Percentiles rank a stretch among this genome's conserved stretches.
phyloP scores from a whole-genome alignment of 1,284 basidiomycete genomes.

The Sphagnurus paluster region DNA sequence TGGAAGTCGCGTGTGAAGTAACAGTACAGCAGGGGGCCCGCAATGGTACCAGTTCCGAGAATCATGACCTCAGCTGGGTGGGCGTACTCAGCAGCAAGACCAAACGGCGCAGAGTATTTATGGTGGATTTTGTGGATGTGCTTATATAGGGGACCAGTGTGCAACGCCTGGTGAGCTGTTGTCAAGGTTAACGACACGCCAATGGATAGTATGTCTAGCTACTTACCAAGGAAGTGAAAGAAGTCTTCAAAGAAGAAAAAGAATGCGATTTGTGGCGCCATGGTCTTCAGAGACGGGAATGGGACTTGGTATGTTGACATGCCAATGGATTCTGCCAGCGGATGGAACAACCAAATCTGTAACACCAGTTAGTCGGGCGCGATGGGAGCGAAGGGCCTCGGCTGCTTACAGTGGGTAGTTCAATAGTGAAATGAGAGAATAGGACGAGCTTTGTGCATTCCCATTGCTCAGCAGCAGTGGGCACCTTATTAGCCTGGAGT shows the following conservation, averaged over 20 bases:
- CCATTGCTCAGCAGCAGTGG: constrained; percentile 87
- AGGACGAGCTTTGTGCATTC: constrained; percentile 95
- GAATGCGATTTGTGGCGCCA: constrained; percentile 80
- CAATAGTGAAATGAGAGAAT: constrained; percentile 95
- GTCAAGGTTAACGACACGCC: constrained; percentile 18
- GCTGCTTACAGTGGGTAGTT: constrained; percentile 76
- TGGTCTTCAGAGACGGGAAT: constrained; percentile 73
- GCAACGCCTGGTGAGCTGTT: constrained; percentile 85
- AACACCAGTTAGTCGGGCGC: background rate
- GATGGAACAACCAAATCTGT: constrained; percentile 97
- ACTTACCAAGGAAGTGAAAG: constrained; percentile 80
- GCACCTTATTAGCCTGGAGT: constrained; percentile 85
- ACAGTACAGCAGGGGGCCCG: constrained; percentile 87
- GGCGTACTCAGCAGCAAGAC: constrained; percentile 96
- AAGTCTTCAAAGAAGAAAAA: constrained; percentile 98
- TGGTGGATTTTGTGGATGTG: constrained; percentile 98
- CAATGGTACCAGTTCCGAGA: constrained; percentile 84
- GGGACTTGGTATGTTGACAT: constrained; percentile 94
- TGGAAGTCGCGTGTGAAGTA: constrained; percentile 75
- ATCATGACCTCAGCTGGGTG: constrained; percentile 95
- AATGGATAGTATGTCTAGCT: background rate
- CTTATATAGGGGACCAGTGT: constrained; percentile 92
- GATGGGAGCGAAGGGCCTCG: background rate
- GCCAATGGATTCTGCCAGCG: constrained; percentile 86
- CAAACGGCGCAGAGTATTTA: constrained; percentile 97